These are phyloP conservation scores for Solanum rostratum DNA, from an alignment of 257 asterid genomes.

Conservation along the genomic window DNA sequence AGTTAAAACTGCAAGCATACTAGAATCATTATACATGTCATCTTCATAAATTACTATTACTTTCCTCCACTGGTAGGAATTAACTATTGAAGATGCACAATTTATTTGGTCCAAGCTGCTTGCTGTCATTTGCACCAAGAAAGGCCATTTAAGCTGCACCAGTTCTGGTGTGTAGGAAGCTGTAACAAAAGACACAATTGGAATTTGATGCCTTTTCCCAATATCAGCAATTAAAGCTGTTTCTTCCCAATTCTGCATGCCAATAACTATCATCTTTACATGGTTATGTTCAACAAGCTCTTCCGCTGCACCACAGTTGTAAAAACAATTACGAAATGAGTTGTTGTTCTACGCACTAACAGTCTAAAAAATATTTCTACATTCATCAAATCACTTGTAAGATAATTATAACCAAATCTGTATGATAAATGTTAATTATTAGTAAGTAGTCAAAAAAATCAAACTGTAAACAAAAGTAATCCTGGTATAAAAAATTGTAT, in stretches of 20 bases:
- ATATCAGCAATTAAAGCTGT: constrained; percentile 29
- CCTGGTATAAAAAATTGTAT: not conserved
- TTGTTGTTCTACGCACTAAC: not conserved
- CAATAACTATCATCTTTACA: constrained; percentile 17
- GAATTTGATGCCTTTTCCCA: constrained; percentile 22
- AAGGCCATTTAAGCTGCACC: constrained; percentile 28
- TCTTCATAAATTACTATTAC: constrained; percentile 25
- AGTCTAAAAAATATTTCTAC: not conserved
- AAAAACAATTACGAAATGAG: not conserved
- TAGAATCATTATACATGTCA: constrained; percentile 16
- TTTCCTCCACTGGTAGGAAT: constrained; percentile 25
- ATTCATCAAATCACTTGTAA: not conserved
- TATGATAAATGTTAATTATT: not conserved
- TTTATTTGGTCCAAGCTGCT: constrained; percentile 10
- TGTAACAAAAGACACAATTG: constrained; percentile 27
- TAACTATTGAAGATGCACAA: constrained; percentile 14
- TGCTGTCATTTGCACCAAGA: constrained; percentile 22
- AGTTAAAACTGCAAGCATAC: constrained; percentile 15
- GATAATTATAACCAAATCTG: not conserved
- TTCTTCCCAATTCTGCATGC: constrained; percentile 31
- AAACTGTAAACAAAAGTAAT: not conserved
- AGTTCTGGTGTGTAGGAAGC: constrained; percentile 2
- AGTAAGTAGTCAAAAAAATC: not conserved
- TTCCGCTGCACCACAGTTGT: constrained; percentile 17
- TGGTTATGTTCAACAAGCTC: constrained; percentile 12